Evolutionary conservation across 441 rosid species (phyloP).

Genomic region (Erodium texanum): DNA sequence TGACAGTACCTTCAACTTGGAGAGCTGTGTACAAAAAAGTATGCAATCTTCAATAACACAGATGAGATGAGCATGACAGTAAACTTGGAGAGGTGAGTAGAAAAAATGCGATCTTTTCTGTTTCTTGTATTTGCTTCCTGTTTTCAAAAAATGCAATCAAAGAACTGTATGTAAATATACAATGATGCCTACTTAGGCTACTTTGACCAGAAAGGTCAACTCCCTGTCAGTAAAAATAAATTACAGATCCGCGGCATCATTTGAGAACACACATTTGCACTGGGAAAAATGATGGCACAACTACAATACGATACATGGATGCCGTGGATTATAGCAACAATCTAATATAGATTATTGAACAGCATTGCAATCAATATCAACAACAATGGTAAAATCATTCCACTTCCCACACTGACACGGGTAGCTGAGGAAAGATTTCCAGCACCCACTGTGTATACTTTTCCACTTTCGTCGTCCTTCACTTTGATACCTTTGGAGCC

Average conservation of each 20-base stretch:
- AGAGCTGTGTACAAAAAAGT: no score
- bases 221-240: not conserved
- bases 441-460: constrained; percentile 46
- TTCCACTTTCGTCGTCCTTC: constrained; percentile 59
- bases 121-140: no score
- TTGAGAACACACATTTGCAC: no score
- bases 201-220: no score
- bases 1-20: no score
- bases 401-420: constrained; percentile 14
- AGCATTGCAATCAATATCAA: constrained; percentile 29
- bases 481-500: constrained; percentile 71
- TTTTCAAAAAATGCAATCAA: no score
- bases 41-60: no score
- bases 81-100: no score
- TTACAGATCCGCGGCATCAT: not conserved
- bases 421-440: constrained; percentile 45
- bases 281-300: constrained; percentile 23
- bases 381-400: constrained; percentile 27
- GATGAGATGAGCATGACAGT: no score
- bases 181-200: no score
- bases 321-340: constrained; percentile 15
- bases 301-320: constrained; percentile 24
- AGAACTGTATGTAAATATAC: no score
- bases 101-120: no score
- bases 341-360: constrained; percentile 30